Percentiles rank a stretch among this genome's conserved stretches.
These are phyloP conservation scores for Taiozyma sp. DNA, from an alignment of 1,139 yeast species.

Conservation along the genomic window DNA sequence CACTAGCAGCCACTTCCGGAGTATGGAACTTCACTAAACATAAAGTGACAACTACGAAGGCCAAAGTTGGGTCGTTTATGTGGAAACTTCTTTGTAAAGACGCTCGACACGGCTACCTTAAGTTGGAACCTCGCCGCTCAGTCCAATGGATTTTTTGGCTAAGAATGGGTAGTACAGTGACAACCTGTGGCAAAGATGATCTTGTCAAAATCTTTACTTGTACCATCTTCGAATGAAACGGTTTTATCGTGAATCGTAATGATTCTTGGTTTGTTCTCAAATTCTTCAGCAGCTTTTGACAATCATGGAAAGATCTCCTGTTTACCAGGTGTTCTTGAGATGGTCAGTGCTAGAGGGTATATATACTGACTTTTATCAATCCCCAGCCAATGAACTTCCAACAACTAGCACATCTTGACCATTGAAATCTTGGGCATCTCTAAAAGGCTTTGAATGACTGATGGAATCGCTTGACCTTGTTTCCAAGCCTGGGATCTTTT, in stretches of 20 bases:
- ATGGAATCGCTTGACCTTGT: constrained; percentile 32
- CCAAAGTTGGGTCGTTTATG: constrained; percentile 51
- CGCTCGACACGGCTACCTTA: constrained; percentile 42
- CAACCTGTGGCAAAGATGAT: constrained; percentile 41
- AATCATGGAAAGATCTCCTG: constrained; percentile 26
- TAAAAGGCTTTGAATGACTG: constrained; percentile 39
- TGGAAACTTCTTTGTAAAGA: constrained; percentile 48
- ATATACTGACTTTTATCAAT: constrained; percentile 48
- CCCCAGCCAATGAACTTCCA: constrained; percentile 49
- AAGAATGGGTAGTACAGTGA: constrained; percentile 37
- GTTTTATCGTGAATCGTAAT: constrained; percentile 15
- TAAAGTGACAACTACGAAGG: constrained; percentile 53
- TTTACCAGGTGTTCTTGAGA: constrained; percentile 32
- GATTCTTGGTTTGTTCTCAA: constrained; percentile 32
- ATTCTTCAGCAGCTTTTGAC: constrained; percentile 34
- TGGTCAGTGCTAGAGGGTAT: constrained; percentile 33
- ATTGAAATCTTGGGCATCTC: constrained; percentile 27
- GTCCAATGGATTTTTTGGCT: constrained; percentile 6
- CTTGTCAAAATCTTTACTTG: constrained; percentile 29
- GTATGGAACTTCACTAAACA: constrained; percentile 41
- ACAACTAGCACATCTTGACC: constrained; percentile 42
- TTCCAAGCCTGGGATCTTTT: constrained; percentile 35
- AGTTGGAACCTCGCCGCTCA: constrained; percentile 33
- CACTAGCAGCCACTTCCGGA: constrained; percentile 52
- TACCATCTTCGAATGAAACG: constrained; percentile 34